phyloP scores from a whole-genome alignment of 257 asterid genomes.

The Solanum commersonii region DNA sequence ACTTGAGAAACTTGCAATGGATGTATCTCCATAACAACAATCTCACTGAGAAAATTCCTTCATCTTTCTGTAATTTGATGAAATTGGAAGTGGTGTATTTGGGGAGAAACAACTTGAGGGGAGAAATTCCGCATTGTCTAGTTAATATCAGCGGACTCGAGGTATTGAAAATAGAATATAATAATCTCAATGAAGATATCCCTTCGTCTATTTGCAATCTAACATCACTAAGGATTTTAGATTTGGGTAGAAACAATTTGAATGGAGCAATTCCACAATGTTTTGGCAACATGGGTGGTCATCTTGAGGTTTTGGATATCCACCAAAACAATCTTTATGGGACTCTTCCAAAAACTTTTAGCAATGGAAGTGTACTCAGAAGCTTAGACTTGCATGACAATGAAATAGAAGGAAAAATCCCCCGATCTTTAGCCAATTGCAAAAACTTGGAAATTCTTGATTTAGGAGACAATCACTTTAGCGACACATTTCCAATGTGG shows the following conservation, averaged over 20 bases:
- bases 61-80: background rate
- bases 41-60: background rate
- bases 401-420: background rate
- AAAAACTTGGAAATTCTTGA: too few species aligned
- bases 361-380: background rate
- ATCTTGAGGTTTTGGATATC: background rate
- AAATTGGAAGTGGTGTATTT: background rate
- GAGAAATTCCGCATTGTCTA: background rate
- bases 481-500: too few species aligned
- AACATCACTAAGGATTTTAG: too few species aligned
- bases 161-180: background rate
- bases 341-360: background rate
- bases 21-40: background rate
- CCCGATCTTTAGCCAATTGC: background rate
- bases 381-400: background rate
- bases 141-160: background rate
- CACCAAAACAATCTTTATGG: background rate
- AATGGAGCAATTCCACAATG: background rate
- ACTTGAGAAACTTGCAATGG: background rate
- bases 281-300: background rate
- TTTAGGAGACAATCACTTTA: too few species aligned
- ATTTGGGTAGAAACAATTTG: background rate
- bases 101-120: background rate
- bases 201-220: background rate
- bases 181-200: background rate